A percentile compares a stretch with the other conserved stretches of the same genome.
Conservation (phyloP, 176 grass and related monocot species). For the Hyparrhenia diplandra region DNA sequence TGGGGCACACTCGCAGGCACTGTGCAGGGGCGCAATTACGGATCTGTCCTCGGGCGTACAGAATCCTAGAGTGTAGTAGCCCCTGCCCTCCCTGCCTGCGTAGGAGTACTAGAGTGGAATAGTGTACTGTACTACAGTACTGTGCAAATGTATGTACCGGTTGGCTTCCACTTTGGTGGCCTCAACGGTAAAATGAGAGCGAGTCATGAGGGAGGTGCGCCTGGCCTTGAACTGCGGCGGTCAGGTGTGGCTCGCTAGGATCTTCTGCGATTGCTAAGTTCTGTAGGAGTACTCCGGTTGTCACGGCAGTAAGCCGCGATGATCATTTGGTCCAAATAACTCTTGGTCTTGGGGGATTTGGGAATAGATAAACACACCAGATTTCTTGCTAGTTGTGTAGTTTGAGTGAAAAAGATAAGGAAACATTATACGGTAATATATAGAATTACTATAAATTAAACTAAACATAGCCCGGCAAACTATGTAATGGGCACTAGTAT, state of each 20-base stretch:
- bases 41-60: constrained; percentile 10
- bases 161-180: neutral
- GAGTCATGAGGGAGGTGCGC: neutral
- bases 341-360: no score
- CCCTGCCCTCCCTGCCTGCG: neutral
- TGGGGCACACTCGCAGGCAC: constrained; percentile 20
- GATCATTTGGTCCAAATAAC: neutral
- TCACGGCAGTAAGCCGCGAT: neutral
- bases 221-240: neutral
- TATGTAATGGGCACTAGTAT: no score
- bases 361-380: no score
- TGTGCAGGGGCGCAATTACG: neutral
- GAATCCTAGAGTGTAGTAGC: neutral
- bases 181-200: constrained; percentile 54
- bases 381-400: no score
- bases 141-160: neutral
- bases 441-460: no score
- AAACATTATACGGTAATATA: no score
- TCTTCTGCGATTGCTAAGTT: neutral
- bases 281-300: neutral
- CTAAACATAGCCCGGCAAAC: no score
- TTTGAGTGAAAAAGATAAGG: no score
- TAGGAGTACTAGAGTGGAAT: no score
- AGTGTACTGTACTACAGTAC: no score
- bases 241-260: constrained; percentile 1